Conservation (phyloP, 2,329 filamentous ascomycete species). For the Microdochium nivale region DNA sequence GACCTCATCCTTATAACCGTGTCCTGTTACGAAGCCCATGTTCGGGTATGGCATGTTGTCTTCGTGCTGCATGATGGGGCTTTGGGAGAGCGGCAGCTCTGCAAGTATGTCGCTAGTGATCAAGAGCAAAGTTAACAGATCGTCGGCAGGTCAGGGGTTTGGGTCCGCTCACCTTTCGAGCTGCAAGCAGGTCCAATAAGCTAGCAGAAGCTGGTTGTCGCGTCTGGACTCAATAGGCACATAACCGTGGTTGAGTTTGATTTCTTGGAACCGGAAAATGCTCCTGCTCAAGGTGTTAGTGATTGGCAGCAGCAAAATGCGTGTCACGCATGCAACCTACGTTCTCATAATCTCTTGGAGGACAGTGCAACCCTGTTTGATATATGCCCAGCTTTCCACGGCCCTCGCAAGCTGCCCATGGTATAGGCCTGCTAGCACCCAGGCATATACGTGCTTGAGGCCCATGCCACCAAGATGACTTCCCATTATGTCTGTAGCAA, state of each 20-base stretch:
- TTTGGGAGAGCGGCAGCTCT: constrained; percentile 61
- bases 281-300: constrained; percentile 25
- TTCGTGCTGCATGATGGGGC: constrained; percentile 52
- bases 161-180: constrained; percentile 61
- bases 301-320: neutral
- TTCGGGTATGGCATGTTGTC: constrained; percentile 61
- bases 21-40: constrained; percentile 32
- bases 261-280: constrained; percentile 35
- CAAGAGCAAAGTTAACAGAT: neutral
- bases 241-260: constrained; percentile 18
- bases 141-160: too few species aligned
- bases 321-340: constrained; percentile 35
- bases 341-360: constrained; percentile 68
- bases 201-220: constrained; percentile 62
- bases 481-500: constrained; percentile 79
- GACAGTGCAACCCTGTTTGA: constrained; percentile 46
- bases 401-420: constrained; percentile 81
- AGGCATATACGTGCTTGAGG: constrained; percentile 76
- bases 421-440: constrained; percentile 79
- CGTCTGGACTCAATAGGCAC: constrained; percentile 17
- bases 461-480: constrained; percentile 71
- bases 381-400: constrained; percentile 68
- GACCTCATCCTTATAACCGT: constrained; percentile 37
- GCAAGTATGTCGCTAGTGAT: constrained; percentile 72
- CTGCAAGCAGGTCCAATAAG: constrained; percentile 91